Conservation (phyloP, 2,329 filamentous ascomycete species). For the Hymenoscyphus linearis region DNA sequence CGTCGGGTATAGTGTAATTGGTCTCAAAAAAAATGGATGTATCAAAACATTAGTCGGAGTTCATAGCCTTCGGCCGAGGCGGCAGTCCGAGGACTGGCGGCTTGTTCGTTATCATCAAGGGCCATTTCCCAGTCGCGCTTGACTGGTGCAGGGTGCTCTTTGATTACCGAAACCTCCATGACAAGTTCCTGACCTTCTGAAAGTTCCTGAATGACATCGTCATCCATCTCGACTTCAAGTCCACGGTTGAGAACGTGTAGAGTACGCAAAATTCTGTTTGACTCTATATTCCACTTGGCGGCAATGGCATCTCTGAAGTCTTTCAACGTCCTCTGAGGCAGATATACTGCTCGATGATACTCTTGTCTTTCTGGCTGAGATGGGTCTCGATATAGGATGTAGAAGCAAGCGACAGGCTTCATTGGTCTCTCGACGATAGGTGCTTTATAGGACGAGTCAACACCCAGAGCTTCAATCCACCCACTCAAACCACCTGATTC, state of each 20-base stretch:
- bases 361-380: slow-evolving; percentile 42
- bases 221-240: slow-evolving; percentile 80
- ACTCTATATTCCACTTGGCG: slow-evolving; percentile 74
- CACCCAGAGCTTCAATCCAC: slow-evolving; percentile 87
- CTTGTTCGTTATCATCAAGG: slow-evolving; percentile 39
- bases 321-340: slow-evolving; percentile 68
- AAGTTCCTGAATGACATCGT: slow-evolving; percentile 79
- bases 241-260: slow-evolving; percentile 70
- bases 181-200: slow-evolving; percentile 91
- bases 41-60: slow-evolving; percentile 33
- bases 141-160: slow-evolving; percentile 31
- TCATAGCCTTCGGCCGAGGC: slow-evolving; percentile 30
- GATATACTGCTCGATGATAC: slow-evolving; percentile 80
- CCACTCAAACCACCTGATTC: slow-evolving; percentile 63
- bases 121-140: slow-evolving; percentile 61
- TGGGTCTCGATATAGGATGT: slow-evolving; percentile 57
- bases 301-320: slow-evolving; percentile 71
- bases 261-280: slow-evolving; percentile 62
- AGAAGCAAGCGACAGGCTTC: slow-evolving; percentile 83
- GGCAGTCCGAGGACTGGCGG: slow-evolving; percentile 21
- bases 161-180: slow-evolving; percentile 50
- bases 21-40: slow-evolving; percentile 14
- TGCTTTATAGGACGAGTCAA: slow-evolving; percentile 80
- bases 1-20: slow-evolving; percentile 23
- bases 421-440: slow-evolving; percentile 62